Percentiles rank a stretch among this genome's conserved stretches.
Evolutionary conservation across 352 stramenopile species (phyloP).

Genomic region (Globisporangium echinulatum): DNA sequence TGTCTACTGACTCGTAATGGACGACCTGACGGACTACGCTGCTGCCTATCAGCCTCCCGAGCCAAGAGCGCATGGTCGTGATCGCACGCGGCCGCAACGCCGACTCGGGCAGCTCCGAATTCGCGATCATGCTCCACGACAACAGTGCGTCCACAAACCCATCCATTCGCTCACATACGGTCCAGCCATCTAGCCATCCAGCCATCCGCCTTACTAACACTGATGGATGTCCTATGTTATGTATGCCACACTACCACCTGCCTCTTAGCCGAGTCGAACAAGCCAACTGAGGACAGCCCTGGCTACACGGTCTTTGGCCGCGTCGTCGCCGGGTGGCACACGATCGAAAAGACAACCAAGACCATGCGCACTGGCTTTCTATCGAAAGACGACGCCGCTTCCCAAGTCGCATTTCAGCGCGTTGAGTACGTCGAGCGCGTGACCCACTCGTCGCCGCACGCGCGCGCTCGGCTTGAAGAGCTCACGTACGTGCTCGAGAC

Average conservation of each 20-base stretch:
- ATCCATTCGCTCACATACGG: neutral
- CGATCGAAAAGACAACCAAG: conserved; percentile 65
- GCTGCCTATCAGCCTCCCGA: conserved; percentile 36
- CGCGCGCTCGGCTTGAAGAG: conserved; percentile 58
- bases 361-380: conserved; percentile 66
- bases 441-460: conserved; percentile 52
- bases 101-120: conserved; percentile 72
- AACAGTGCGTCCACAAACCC: conserved; percentile 36
- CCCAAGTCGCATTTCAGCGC: conserved; percentile 63
- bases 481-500: conserved; percentile 68
- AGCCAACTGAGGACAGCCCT: conserved; percentile 48
- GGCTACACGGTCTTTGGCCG: conserved; percentile 80
- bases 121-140: conserved; percentile 82
- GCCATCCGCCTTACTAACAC: neutral
- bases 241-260: neutral
- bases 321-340: conserved; percentile 73
- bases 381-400: conserved; percentile 54
- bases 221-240: neutral
- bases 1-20: no score
- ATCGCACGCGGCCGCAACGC: conserved; percentile 63
- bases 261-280: conserved; percentile 39
- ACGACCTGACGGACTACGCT: neutral
- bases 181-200: neutral
- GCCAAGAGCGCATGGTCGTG: conserved; percentile 77
- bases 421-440: conserved; percentile 59